Evolutionary conservation across 2,329 filamentous ascomycete species (phyloP), one percentile per base, ranked within the genome.

Genomic region (Aspergillus pseudotamarii): DNA sequence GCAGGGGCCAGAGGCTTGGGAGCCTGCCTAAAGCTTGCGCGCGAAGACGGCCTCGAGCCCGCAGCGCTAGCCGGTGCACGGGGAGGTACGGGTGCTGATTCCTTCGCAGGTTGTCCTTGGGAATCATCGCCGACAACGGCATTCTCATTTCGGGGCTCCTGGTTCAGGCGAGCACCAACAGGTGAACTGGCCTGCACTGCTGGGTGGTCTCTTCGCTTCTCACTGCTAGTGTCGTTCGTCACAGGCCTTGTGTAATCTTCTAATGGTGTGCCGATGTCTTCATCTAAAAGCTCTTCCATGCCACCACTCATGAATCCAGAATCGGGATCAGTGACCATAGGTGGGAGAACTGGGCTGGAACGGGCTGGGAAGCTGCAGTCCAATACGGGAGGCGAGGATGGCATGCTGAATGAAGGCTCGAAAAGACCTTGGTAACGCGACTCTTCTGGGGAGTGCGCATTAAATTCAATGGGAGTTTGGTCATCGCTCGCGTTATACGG

Each of bases 301-400:
- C 88, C 86, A n/a, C 90, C 91, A 73, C 91, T 95, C 86, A 94
- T 91, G 72, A 96, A 96, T 1, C 91, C 92, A 16, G 92, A 94
- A 73, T 96, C 92, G 21, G 81, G 81, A 71, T 80, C 70, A 73
- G 79, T 72, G 9, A 84, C 83, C 66, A 89, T 83, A 6, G 85
- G 84, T 58, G 89, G 88, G 57, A 93, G 83, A 50, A 88, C 85
- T 2, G 94, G 95, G 73, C 94, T 98, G 2, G 94, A 97, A 30
- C 89, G 87, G 32, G 88, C 86, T 5, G 90, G 89, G 30, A 83
- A 82, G 34, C 83, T 82, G 43, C 85, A 85, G 67, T 87, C 85
- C 66, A 93, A 88, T 1, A 96, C 84, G 1, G 95, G 95, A 16
- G 94, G 94, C 4, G 94, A 98, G 0, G 95, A 98, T 1, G 91